Base-by-base conservation (phyloP, 2,329 filamentous ascomycete genomes). In the Curvularia sp. region DNA sequence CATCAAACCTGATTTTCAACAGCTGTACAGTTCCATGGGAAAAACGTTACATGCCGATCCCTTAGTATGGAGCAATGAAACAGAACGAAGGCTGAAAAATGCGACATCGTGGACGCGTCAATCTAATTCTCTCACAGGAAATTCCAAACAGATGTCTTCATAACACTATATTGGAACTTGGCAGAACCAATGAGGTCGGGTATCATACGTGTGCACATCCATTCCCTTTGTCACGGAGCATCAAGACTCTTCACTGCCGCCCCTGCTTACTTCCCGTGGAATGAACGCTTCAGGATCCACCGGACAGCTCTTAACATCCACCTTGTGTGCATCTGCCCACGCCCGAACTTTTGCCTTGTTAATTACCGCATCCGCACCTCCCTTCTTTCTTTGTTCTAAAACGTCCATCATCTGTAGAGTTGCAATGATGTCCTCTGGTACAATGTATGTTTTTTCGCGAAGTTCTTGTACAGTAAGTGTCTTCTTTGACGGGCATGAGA, bases 331-430 rank as follows among this genome's bases (percentile, higher is more conserved):
- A 47, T 83, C 80, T 10, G 89, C 86, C 87, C 91, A 96, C 39
- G 82, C 83, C 67, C 87, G 81, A 5, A 96, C 79, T 59, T 79
- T 84, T 7, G 80, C 80, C 70, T 85, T 86, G 49, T 82, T 82
- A 27, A 88, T 78, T n/a, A 84, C 77, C 38, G 78, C 80, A 80
- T 75, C 79, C 74, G 65, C 73, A 19, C 75, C 73, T 19, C 81
- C 84, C 70, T 89, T 80, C 66, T 81, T 81, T 57, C 79, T 80
- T 13, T 71, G 73, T 60, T 86, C 83, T 46, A 89, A 81, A 34
- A 95, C 80, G 8, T 85, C 88, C 92, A 97, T 97, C 57, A 92
- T 88, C 59, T 90, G 87, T 53, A 97, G 80, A 23, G 92, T 88
- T 0, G 82, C 82, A 42, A 96, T 84, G 57, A 94, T 92, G 77